Base-by-base conservation (phyloP, 129 eudicot genomes). In the Deinandra increscens region DNA sequence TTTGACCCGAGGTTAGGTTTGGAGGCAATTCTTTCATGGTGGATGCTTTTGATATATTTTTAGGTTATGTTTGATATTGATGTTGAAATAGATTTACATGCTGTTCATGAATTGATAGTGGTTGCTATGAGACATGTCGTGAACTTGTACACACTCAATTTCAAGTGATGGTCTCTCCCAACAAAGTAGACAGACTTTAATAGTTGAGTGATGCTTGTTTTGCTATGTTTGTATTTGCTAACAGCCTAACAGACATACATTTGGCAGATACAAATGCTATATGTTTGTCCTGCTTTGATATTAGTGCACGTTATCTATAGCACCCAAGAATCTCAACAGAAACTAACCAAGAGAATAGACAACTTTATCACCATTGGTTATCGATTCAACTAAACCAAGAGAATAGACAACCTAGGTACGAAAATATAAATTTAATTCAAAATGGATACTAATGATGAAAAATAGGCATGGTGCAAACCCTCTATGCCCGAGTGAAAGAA, bases 141-240 rank as follows among this genome's bases (percentile, higher is more conserved):
- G 54, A 31, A 71, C 59, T 26, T 71, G 64, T 70, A n/a, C n/a
- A n/a, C 75, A 18, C 67, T 59, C 43, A 3, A 3, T 60, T 71
- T 71, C 36, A 29, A 59, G 42, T 59, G 14, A 37, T 9, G 34
- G 12, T 56, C 26, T 31, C 54, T 31, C 14, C 44, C 56, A 33
- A 26, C 59, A 43, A 58, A 43, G 68, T 59, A 59, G 58, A 43
- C n/a, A n/a, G 55, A 3, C 19, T 58, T 50, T 71, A 10, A 42
- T 17, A 18, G 12, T 33, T 6, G n/a, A 10, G 29, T 61, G 46
- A 9, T 61, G 48, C 6, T 55, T 55, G 62, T 55, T 20, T 19
- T 54, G 33, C 34, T 7, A 13, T 5, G 3, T 1, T 5, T 44
- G 17, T 15, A 48, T 48, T 48, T 48, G n/a, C 4, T 55, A 55